A percentile compares a stretch with the other conserved stretches of the same genome.
phyloP scores from a whole-genome alignment of 2,329 filamentous ascomycete genomes.

The Cordyceps pruinosa region DNA sequence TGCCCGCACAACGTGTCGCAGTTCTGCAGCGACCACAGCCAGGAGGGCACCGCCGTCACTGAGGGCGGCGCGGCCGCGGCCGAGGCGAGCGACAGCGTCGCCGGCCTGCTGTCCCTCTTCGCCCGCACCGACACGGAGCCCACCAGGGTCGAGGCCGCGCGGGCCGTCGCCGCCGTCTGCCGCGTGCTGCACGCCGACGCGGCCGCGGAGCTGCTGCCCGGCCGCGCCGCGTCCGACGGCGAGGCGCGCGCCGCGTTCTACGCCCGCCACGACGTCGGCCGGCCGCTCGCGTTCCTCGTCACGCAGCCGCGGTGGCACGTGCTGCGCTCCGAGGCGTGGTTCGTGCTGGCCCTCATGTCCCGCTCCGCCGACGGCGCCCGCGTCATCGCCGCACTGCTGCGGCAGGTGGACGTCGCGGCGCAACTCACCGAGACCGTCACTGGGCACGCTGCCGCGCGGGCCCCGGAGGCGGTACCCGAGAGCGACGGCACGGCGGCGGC shows the following conservation, averaged over 20 bases:
- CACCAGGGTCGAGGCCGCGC: constrained; percentile 53
- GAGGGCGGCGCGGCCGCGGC: neutral
- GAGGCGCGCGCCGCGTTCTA: constrained; percentile 36
- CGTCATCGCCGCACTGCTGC: constrained; percentile 37
- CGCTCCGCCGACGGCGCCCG: constrained; percentile 42
- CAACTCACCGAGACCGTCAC: constrained; percentile 43
- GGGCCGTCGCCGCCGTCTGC: constrained; percentile 46
- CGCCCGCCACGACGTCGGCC: constrained; percentile 34
- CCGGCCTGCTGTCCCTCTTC: constrained; percentile 33
- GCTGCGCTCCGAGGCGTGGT: constrained; percentile 55
- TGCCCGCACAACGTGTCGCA: constrained; percentile 45
- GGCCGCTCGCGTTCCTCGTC: constrained; percentile 44
- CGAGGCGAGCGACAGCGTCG: constrained; percentile 27
- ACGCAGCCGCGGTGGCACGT: constrained; percentile 52
- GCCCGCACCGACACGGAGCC: constrained; percentile 37
- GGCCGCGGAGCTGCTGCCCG: constrained; percentile 23
- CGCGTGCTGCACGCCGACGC: constrained; percentile 44
- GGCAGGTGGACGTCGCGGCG: constrained; percentile 34
- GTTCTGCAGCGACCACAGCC: constrained; percentile 29
- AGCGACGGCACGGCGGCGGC: constrained; percentile 14
- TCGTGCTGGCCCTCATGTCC: constrained; percentile 54
- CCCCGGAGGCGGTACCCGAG: constrained; percentile 10
- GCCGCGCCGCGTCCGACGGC: constrained; percentile 16
- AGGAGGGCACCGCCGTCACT: neutral
- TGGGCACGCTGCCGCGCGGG: constrained; percentile 24